Evolutionary conservation across 2,329 filamentous ascomycete species (phyloP), one percentile per base, ranked within the genome.

Genomic region (Pestalotiopsis sp.): DNA sequence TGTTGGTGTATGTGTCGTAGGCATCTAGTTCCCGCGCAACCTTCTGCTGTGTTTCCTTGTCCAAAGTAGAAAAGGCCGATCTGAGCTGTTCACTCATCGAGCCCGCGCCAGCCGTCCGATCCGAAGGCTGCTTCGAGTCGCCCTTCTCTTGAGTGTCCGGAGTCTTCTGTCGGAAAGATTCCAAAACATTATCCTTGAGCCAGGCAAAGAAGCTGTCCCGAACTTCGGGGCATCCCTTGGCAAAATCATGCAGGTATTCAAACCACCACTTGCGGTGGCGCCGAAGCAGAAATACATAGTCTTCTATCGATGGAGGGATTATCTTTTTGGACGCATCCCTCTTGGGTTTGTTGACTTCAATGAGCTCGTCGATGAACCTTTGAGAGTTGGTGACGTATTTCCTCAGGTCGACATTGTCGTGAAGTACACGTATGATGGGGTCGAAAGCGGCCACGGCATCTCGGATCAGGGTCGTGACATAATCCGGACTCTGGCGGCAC

Each of bases 381-480:
- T 95, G 89, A 1, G 88, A 82, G 45, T 93, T 89, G 49, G 86
- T 85, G 6, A 95, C 79, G 23, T 93, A 92, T 52, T 89, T 89
- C 41, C 88, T 88, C 5, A 95, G 84, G 74, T 95, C 91, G 27
- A 94, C 86, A 2, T 87, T 87, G 66, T 92, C 87, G 76, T 95
- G 93, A 6, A 95, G 83, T 3, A 85, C 82, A 25, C 92, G 86
- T 68, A 96, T 93, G 69, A 94, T 89, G 0, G 92, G 92, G 66
- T 94, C 92, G 72, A 92, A 93, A 1, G 91, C 90, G 0, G 85
- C 82, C 5, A 94, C 87, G 0, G 85, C 79, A 68, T 93, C 91
- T 38, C 87, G 86, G 62, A 95, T 81, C 1, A 88, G 85, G 9
- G 88, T 85, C 0, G 93, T 95, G n/a, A 94, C 84, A 11, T 92